These are phyloP conservation scores for Vitis cinerea DNA, from an alignment of 164 flowering plant genomes.

Conservation along the genomic window DNA sequence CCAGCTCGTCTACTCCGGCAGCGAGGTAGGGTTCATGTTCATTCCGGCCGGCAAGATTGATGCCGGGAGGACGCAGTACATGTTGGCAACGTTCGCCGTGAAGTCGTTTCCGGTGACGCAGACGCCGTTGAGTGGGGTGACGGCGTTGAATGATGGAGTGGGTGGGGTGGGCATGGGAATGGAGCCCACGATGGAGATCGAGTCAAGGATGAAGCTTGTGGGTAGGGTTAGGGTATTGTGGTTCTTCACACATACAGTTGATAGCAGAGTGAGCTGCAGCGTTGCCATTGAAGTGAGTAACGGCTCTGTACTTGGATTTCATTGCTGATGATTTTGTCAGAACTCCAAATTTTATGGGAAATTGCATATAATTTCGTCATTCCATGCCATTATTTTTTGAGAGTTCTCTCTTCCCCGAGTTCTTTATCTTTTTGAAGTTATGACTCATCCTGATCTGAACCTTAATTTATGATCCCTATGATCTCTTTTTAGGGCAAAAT, in stretches of 20 bases:
- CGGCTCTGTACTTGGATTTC: constrained; percentile 30
- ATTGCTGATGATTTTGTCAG: constrained; percentile 17
- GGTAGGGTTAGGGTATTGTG: constrained; percentile 33
- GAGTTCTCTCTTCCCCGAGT: too few species aligned
- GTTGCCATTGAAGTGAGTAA: constrained; percentile 22
- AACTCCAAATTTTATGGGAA: too few species aligned
- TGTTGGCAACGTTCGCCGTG: constrained; percentile 33
- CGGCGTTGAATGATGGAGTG: not conserved
- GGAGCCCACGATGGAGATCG: constrained; percentile 28
- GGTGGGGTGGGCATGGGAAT: not conserved
- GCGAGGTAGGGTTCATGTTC: constrained; percentile 27
- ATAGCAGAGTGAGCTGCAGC: constrained; percentile 20
- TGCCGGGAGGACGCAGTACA: constrained; percentile 27
- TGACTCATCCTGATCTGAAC: too few species aligned
- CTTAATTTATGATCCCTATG: too few species aligned
- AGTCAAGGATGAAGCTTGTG: constrained; percentile 30
- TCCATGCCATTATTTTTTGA: too few species aligned
- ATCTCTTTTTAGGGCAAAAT: too few species aligned
- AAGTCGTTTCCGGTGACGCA: constrained; percentile 19
- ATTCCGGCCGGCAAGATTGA: constrained; percentile 37
- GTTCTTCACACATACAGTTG: constrained; percentile 34
- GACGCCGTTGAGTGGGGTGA: constrained; percentile 4
- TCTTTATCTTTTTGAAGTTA: too few species aligned
- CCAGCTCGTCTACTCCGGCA: constrained; percentile 23
- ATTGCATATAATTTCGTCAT: too few species aligned